Evolutionary conservation across 1,284 basidiomycete species (phyloP), one percentile per base, ranked within the genome.

Genomic region (Trametes hirsuta): DNA sequence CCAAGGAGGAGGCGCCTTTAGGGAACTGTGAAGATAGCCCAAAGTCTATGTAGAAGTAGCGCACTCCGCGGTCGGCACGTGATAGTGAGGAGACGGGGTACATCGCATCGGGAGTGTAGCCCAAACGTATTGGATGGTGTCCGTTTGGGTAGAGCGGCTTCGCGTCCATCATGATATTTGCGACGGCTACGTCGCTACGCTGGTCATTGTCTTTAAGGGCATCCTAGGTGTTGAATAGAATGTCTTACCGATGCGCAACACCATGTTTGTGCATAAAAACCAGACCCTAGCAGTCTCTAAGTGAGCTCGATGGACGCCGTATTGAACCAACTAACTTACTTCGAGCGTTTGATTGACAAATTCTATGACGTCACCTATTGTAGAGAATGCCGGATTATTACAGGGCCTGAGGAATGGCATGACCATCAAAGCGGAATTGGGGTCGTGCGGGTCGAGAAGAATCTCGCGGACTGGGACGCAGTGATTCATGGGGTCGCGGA

Each of bases 121-220:
- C 11, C 0, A 24, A 12, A 2, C 58, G 55, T 4, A 68, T 53
- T 0, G 72, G 72, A 51, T 74, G 73, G 35, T 70, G 67, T 0
- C 68, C 68, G 0, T 61, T 14, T 4, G 73, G 73, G 35, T 63
- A 75, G 35, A 74, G 44, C 0, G 53, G 39, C 3, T 45, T 36
- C 1, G 53, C 71, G 47, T 74, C 72, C 70, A 74, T 72, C 71
- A 74, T 71, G 47, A 74, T 70, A 42, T 75, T 75, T 1, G 50
- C 60, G 3, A 58, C 22, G 0, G 67, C 66, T 6, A 69, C 70
- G 50, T 73, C 73, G 15, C 73, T 73, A 12, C 4, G 18, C 21
- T 4, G 8, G 41, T 25, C 15, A 45, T 39, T 2, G 30, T 10
- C 2, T n/a, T 11, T 12, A 5, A 47, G 0, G 14, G 34, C 8